Evolutionary conservation across 352 stramenopile genomes (phyloP), one percentile per base, ranked within the genome.

Genomic region (Globisporangium camurandrum): DNA sequence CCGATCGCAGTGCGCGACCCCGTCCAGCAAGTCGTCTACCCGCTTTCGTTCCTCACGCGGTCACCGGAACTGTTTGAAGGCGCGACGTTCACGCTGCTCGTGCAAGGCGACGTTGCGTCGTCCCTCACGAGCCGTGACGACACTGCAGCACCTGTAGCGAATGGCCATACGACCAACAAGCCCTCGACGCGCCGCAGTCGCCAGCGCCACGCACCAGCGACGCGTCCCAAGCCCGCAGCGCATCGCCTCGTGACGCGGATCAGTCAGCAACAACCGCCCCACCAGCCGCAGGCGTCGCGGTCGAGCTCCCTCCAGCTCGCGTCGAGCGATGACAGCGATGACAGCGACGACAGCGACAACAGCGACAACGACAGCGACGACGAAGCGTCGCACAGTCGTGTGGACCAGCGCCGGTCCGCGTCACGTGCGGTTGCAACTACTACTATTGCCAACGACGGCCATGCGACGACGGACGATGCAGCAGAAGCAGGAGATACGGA

Each of bases 21-120:
- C 26, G 44, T 54, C 14, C 49, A 51, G 33, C 44, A 61, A 61
- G 64, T 88, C 9, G 64, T 88, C 31, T 90, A 81, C 50, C 78
- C 81, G 51, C 54, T 88, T 24, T 90, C 81, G 54, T 65, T 93
- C 28, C 49, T 93, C 30, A 65, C 66, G 22, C 67, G 57, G 44
- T 66, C 66, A 22, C 78, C 78, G 0, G 58, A 66, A 46, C 47
- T 77, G 7, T 93, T 93, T 51, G 62, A 74, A 26, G 43, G 54
- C 40, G 73, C 61, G 3, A 43, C 49, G 46, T 84, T 75, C 46
- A 49, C 81, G 27, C 44, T 90, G 2, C 57, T 90, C 20, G 34
- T 60, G 17, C 46, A 44, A 55, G 20, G 48, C n/a, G 43, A 38
- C 11, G 41, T 20, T 23, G 30, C 30, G 14, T 57, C 66, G 11